A percentile compares a stretch with the other conserved stretches of the same genome.
Evolutionary conservation across 1,284 basidiomycete genomes (phyloP).

Genomic region (Rhodotorula sp.): DNA sequence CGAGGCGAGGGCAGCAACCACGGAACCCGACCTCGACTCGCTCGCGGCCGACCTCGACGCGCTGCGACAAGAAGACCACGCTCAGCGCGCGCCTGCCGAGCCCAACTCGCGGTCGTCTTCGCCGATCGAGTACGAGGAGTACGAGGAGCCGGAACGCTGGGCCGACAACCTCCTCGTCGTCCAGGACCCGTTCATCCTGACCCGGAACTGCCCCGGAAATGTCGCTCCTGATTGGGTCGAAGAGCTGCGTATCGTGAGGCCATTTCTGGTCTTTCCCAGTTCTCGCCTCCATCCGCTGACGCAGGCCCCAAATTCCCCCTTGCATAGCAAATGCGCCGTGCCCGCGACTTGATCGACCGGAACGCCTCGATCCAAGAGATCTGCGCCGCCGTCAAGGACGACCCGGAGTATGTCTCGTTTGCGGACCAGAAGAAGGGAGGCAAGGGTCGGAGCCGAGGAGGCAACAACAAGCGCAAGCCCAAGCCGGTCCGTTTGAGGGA

Average conservation of each 20-base stretch:
- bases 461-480: constrained; percentile 6
- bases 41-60: constrained; percentile 11
- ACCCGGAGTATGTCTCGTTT: neutral
- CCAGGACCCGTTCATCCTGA: constrained; percentile 50
- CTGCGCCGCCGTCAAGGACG: constrained; percentile 11
- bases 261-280: too few species aligned
- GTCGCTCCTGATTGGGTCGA: constrained; percentile 41
- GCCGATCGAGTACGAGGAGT: constrained; percentile 37
- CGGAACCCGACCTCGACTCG: constrained; percentile 3
- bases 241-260: constrained; percentile 22
- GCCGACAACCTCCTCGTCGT: constrained; percentile 45
- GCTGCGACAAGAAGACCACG: constrained; percentile 2
- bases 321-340: constrained; percentile 30
- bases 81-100: neutral
- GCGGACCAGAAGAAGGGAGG: neutral
- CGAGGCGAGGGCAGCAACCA: neutral
- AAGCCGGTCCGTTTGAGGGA: neutral
- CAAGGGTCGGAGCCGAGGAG: neutral
- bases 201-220: constrained; percentile 48
- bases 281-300: neutral
- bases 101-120: constrained; percentile 25
- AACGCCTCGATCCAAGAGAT: constrained; percentile 20
- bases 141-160: constrained; percentile 44
- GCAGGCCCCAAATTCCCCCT: too few species aligned
- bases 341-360: constrained; percentile 19